Base-by-base conservation (phyloP, 257 asterid genomes). In the Gardenia jasminoides region DNA sequence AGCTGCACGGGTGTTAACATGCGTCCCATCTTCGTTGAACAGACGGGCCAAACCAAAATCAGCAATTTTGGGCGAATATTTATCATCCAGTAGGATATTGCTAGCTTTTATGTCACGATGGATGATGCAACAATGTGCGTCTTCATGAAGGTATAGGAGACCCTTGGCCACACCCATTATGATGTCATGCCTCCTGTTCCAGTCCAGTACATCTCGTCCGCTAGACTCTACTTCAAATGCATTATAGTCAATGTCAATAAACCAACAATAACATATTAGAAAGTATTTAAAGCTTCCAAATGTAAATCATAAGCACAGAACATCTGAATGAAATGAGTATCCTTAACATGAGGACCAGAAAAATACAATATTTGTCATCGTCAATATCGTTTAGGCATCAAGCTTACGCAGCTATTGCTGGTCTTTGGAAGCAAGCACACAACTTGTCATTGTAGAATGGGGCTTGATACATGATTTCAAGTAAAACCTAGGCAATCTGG, bases 31-130 rank as follows among this genome's bases (percentile, higher is more conserved):
- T 88, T 91, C 97, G 8, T 88, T 83, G 82, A 76, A 93, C 41
- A 96, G 92, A 75, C 98, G 92, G 4, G 98, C 98, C 91, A 94
- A 83, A 80, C 98, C 98, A 77, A 94, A 94, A 87, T 94, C 97
- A 46, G 98, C 98, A 81, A 96, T 96, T 86, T 96, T 96, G 44
- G 99, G 94, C 62, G 82, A 91, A 94, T 96, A 94, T 73, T 90
- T 92, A 30, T 92, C 96, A 75, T 94, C 98, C 19, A 94, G 90
- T 72, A 94, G 84, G 87, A 94, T 90, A 82, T 94, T 94, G 89
- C 99, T 92, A 67, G 91, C 95, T 84, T 96, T 96, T 85, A 96
- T 92, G 83, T 96, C 99, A 11, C 99, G 91, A 81, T 96, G 98
- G 52, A 96, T 92, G 78, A 96, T 92, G 85, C 88, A 79, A 54